phyloP scores from a whole-genome alignment of 495 filamentous ascomycete genomes.

The Pyrenula massariospora region DNA sequence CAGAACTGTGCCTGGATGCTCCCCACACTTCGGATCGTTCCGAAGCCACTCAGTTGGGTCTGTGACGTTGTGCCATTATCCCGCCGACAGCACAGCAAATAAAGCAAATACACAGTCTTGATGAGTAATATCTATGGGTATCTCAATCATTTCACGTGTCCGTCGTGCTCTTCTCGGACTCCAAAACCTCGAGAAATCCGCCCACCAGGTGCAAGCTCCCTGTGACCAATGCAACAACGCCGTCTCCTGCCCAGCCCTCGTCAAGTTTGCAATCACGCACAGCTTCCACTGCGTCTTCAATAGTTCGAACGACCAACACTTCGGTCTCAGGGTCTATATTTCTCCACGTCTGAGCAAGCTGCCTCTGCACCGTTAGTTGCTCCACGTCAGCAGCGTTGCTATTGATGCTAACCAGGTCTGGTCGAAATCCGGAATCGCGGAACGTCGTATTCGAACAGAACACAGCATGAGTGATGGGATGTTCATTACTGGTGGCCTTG shows the following conservation, averaged over 20 bases:
- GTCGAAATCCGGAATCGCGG: slow-evolving; percentile 52
- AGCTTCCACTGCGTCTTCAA: slow-evolving; percentile 73
- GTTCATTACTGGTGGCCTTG: slow-evolving; percentile 35
- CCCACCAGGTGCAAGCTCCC: slow-evolving; percentile 88
- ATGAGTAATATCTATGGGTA: neutral
- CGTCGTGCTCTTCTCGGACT: slow-evolving; percentile 19
- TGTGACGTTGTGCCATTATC: too few relatives aligned
- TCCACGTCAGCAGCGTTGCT: slow-evolving; percentile 55
- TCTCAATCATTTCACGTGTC: neutral
- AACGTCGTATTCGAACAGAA: slow-evolving; percentile 89
- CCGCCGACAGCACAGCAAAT: too few relatives aligned
- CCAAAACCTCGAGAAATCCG: slow-evolving; percentile 64
- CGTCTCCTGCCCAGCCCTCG: slow-evolving; percentile 17
- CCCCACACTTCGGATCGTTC: too few relatives aligned
- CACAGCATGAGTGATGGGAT: slow-evolving; percentile 65
- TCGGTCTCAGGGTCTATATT: slow-evolving; percentile 48
- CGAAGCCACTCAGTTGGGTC: too few relatives aligned
- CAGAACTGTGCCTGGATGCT: too few relatives aligned
- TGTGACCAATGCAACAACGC: slow-evolving; percentile 50
- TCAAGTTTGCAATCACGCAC: slow-evolving; percentile 41
- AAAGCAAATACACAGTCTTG: neutral
- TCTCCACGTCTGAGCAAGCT: slow-evolving; percentile 62
- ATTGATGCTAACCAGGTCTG: slow-evolving; percentile 70
- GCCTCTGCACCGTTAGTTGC: slow-evolving; percentile 59
- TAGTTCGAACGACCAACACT: slow-evolving; percentile 57